Conservation (phyloP, 176 grass and related monocot species). For the Rhynchospora pubera region DNA sequence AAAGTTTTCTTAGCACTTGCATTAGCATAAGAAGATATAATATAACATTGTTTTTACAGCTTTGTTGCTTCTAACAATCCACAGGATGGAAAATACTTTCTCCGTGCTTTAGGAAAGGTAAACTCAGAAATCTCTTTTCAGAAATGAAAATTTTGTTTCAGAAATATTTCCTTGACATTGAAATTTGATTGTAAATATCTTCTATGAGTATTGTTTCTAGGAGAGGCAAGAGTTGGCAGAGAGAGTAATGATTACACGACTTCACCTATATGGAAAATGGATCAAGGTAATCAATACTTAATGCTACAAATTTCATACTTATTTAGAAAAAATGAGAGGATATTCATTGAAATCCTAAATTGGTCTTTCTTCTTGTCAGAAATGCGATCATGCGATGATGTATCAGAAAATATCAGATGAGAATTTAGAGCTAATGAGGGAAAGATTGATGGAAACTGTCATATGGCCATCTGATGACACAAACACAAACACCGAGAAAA, state of each 20-base stretch:
- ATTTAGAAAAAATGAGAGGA: not conserved
- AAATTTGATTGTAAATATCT: not conserved
- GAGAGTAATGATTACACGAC: constrained; percentile 79
- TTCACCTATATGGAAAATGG: constrained; percentile 90
- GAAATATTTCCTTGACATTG: not conserved
- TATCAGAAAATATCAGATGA: constrained; percentile 78
- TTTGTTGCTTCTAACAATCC: constrained; percentile 75
- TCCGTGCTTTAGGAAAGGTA: constrained; percentile 73
- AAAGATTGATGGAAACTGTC: constrained; percentile 72
- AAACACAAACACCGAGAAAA: constrained; percentile 31
- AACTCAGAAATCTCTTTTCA: not conserved
- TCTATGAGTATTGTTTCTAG: constrained; percentile 6
- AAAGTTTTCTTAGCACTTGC: not conserved
- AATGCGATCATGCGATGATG: constrained; percentile 84
- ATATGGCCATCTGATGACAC: constrained; percentile 71
- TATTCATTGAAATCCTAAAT: not conserved
- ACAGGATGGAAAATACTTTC: constrained; percentile 63
- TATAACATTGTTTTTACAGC: constrained; percentile 24
- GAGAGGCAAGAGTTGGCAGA: constrained; percentile 90
- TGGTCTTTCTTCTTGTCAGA: constrained; percentile 30
- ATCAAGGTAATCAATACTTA: constrained; percentile 45
- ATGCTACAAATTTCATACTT: not conserved
- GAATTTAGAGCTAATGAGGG: constrained; percentile 81
- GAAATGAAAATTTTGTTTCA: not conserved
- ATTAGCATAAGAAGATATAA: not conserved